Conservation (phyloP, 2,329 filamentous ascomycete genomes). For the Clonostachys chloroleuca region DNA sequence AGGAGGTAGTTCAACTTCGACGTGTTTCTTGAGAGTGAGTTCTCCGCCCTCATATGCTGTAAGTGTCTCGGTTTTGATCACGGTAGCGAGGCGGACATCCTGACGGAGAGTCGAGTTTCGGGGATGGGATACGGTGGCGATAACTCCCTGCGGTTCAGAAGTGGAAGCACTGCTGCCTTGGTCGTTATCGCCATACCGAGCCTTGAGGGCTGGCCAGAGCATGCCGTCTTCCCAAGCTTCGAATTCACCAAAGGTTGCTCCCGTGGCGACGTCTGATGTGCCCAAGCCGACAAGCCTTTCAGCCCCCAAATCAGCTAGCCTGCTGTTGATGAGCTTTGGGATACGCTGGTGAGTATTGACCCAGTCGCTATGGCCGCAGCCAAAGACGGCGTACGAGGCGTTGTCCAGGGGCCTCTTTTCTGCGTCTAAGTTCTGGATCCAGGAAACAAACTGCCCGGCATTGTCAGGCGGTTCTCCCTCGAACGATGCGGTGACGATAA, state of each 20-base stretch:
- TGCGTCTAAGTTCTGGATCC: conserved; percentile 49
- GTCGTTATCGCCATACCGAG: conserved; percentile 33
- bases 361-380: conserved; percentile 54
- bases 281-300: conserved; percentile 11
- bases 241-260: conserved; percentile 57
- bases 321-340: conserved; percentile 50
- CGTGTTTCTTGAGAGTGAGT: too few relatives aligned
- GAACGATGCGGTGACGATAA: conserved; percentile 64
- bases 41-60: too few relatives aligned
- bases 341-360: conserved; percentile 55
- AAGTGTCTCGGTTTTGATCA: too few relatives aligned
- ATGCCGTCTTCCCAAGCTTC: conserved; percentile 57
- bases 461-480: conserved; percentile 69
- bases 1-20: too few relatives aligned
- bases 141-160: not conserved
- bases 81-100: too few relatives aligned
- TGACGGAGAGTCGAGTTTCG: too few relatives aligned
- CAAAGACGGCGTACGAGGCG: conserved; percentile 61
- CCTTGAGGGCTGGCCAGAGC: conserved; percentile 33
- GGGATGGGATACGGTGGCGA: too few relatives aligned
- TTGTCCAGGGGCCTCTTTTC: conserved; percentile 32
- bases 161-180: too few relatives aligned
- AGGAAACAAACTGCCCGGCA: conserved; percentile 58
- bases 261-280: conserved; percentile 44
- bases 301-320: conserved; percentile 24